Base-by-base conservation (phyloP, 1,139 yeast genomes). In the Candida sojae region DNA sequence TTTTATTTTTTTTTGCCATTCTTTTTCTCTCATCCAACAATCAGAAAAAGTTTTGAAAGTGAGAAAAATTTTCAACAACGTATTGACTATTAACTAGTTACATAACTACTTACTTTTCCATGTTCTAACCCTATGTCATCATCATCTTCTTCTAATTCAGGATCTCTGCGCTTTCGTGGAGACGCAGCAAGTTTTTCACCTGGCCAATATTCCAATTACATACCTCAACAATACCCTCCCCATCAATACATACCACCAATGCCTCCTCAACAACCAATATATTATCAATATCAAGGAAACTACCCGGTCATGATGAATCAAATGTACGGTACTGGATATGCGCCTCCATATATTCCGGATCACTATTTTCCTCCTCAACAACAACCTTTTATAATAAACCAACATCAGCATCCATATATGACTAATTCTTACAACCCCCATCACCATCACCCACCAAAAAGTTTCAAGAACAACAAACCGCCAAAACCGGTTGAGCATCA, bases 171-270 rank as follows among this genome's bases (percentile, higher is more conserved):
- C 48, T 73, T 73, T 57, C 73, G 77, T 54, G 67, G 72, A 44
- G 77, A 71, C 59, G 77, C 76, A 30, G 73, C 73, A 46, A 68
- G 72, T 45, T 73, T 73, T 51, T 67, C 70, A 21, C 78, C 78
- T 10, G 60, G 68, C 47, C 65, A 61, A 38, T 52, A 54, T 50
- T 56, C 47, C 21, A 41, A 45, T 9, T 45, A 31, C 49, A 59
- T 28, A 62, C 59, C 39, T 58, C 58, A 57, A 56, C 53, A 54
- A 55, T 57, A 44, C 30, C 58, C 57, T 25, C 59, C 53, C 28
- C 61, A 58, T 28, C 62, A 57, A 37, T 58, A 55, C 44, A 54
- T 54, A 21, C 59, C 55, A 47, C 54, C 54, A 38, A 54, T 45
- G 11, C 58, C 52, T 26, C 48, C 43, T 28, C 65, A 61, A 37